These are phyloP conservation scores for Ceratobasidium sp. DNA, from an alignment of 1,284 basidiomycete species.

Conservation along the genomic window DNA sequence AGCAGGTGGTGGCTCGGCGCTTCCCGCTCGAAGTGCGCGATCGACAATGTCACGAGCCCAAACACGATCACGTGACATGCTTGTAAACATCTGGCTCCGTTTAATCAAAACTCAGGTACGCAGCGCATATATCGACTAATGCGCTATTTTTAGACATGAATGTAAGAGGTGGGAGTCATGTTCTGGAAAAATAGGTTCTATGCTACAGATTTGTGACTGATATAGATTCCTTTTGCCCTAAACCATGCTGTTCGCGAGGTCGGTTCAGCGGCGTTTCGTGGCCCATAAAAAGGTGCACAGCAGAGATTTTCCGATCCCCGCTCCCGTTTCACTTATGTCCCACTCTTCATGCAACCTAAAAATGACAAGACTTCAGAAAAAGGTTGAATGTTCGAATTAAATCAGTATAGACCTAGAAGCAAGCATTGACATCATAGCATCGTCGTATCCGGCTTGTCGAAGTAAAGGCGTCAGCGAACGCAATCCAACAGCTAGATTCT, in stretches of 20 bases:
- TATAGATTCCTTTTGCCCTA: background rate
- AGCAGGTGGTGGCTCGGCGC: conserved; percentile 27
- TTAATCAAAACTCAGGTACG: background rate
- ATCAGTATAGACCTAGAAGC: conserved; percentile 25
- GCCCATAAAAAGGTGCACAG: conserved; percentile 31
- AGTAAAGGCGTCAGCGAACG: conserved; percentile 40
- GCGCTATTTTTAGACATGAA: background rate
- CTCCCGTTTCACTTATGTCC: conserved; percentile 12
- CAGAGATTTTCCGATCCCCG: background rate
- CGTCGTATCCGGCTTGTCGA: conserved; percentile 41
- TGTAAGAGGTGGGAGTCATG: background rate
- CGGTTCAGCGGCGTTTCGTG: conserved; percentile 10
- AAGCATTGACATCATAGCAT: conserved; percentile 40
- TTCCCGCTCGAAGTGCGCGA: background rate
- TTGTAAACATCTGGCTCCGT: background rate
- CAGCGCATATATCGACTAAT: conserved; percentile 24
- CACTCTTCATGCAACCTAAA: conserved; percentile 25
- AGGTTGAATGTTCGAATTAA: background rate
- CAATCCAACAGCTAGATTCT: conserved; percentile 34
- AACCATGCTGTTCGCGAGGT: background rate
- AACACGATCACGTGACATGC: conserved; percentile 31
- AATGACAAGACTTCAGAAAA: background rate
- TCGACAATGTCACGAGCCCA: background rate
- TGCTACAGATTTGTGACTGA: background rate
- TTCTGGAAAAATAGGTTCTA: background rate